Percentiles rank a stretch among this genome's conserved stretches.
Evolutionary conservation across 192 early-diverging fungal genomes (phyloP).

Genomic region (Podila clonocystis): DNA sequence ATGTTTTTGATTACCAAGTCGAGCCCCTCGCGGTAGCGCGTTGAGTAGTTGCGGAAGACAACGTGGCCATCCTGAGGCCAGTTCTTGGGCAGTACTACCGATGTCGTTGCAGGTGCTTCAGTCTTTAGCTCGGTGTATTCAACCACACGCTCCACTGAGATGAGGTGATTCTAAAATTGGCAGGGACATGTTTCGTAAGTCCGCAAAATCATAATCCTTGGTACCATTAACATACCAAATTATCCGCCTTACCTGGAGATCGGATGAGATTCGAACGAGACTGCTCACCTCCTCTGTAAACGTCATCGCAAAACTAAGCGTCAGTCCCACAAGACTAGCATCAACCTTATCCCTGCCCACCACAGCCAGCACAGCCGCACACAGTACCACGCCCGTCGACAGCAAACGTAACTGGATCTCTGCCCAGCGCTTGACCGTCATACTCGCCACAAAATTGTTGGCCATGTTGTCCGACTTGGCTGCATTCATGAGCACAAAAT

Average conservation of each 20-base stretch:
- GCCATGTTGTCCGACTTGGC: constrained; percentile 16
- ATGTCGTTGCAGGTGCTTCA: constrained; percentile 19
- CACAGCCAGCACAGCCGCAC: constrained; percentile 27
- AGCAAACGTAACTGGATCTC: constrained; percentile 39
- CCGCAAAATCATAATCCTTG: constrained; percentile 16
- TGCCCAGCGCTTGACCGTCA: constrained; percentile 31
- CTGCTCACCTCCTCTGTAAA: constrained; percentile 83
- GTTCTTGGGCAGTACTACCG: constrained; percentile 6
- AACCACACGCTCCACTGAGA: constrained; percentile 29
- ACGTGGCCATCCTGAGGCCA: constrained; percentile 80
- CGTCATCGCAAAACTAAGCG: constrained; percentile 83
- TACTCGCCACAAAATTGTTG: constrained; percentile 20
- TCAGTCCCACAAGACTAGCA: constrained; percentile 87
- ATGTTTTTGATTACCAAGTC: constrained; percentile 80
- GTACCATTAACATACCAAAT: constrained; percentile 37
- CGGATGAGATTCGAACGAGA: constrained; percentile 39
- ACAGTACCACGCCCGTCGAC: constrained; percentile 50
- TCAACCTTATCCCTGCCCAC: constrained; percentile 57
- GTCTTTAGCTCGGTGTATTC: constrained; percentile 31
- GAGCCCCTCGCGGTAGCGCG: constrained; percentile 73
- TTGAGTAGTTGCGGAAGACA: constrained; percentile 67
- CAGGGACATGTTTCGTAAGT: background rate
- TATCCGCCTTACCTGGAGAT: background rate
- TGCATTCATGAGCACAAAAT: constrained; percentile 69
- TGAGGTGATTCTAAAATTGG: constrained; percentile 16